Conservation (phyloP, 2,329 filamentous ascomycete genomes). For the Pseudogymnoascus sp. region DNA sequence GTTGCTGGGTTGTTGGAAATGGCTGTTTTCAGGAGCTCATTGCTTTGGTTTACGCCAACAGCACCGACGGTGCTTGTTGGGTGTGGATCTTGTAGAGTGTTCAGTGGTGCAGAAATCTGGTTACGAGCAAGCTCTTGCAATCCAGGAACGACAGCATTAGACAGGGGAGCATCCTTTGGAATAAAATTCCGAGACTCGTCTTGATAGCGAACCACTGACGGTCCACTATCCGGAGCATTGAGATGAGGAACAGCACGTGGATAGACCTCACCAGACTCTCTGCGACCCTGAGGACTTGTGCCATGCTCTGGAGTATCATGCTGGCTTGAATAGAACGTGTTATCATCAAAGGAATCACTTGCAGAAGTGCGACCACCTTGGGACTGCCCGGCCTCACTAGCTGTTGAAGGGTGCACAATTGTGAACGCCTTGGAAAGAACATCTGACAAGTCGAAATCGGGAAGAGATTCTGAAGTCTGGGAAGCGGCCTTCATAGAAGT, state of each 20-base stretch:
- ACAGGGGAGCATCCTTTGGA: conserved; percentile 24
- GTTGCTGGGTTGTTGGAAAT: not conserved
- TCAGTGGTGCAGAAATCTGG: not conserved
- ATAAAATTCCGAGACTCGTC: conserved; percentile 19
- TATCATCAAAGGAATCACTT: conserved; percentile 83
- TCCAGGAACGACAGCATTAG: conserved; percentile 18
- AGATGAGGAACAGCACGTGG: conserved; percentile 18
- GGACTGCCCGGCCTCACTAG: conserved; percentile 50
- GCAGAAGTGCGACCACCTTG: conserved; percentile 52
- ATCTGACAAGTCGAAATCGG: conserved; percentile 64
- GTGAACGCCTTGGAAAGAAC: conserved; percentile 65
- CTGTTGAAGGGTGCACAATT: conserved; percentile 58
- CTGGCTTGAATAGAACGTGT: conserved; percentile 93
- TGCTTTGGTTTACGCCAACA: not conserved
- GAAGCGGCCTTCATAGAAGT: conserved; percentile 35
- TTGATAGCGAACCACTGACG: conserved; percentile 14
- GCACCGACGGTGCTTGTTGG: not conserved
- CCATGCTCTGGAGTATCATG: conserved; percentile 66
- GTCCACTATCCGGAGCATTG: conserved; percentile 12
- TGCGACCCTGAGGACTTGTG: conserved; percentile 30
- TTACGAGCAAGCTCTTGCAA: not conserved
- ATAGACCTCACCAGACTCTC: conserved; percentile 20
- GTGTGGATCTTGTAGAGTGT: not conserved
- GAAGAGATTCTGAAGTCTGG: conserved; percentile 44
- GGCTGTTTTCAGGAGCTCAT: not conserved